Base-by-base conservation (phyloP, 306 rosid species). In the Cercis canadensis region DNA sequence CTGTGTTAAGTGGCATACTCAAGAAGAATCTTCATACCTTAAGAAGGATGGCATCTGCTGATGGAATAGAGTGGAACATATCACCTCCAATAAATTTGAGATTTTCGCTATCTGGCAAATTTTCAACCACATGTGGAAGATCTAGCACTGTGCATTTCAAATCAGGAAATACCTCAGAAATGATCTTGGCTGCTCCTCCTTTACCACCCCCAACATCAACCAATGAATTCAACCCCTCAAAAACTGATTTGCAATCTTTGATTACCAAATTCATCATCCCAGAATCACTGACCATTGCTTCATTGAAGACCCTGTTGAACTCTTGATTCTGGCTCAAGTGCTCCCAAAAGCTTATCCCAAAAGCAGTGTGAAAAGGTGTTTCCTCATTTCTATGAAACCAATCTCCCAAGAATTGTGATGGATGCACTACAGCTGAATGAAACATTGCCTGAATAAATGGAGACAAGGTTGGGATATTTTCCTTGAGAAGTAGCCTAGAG, bases 11-110 rank as follows among this genome's bases (percentile, higher is more conserved):
- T n/a, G n/a, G n/a, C n/a, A n/a, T n/a, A n/a, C n/a, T n/a, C n/a
- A n/a, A 34, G 39, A 34, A 34, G 7, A 55, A 34, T 33, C 29
- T 36, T 13, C 62, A 45, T 78, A 59, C 82, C 82, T 78, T 78
- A 2, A 78, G 74, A 58, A 74, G 75, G 74, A 67, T 37, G 37
- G 68, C 80, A 68, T 79, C 80, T 6, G 72, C 83, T 13, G 71
- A 36, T 43, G 83, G 83, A 79, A 79, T 74, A 11, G 56, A 54
- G 21, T 45, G 72, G 74, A 79, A 74, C 80, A 74, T 79, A 51
- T 74, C 83, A 31, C 83, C 80, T 29, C 79, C 83, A 67, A 79
- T 70, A 57, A 59, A 73, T n/a, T 61, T 74, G 80, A 79, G 36
- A n/a, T 54, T 54, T 9, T 33, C 5, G 57, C 62, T 52, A 56